Evolutionary conservation across 345 rosid species (phyloP), one percentile per base, ranked within the genome.

Genomic region (Barbarea vulgaris): DNA sequence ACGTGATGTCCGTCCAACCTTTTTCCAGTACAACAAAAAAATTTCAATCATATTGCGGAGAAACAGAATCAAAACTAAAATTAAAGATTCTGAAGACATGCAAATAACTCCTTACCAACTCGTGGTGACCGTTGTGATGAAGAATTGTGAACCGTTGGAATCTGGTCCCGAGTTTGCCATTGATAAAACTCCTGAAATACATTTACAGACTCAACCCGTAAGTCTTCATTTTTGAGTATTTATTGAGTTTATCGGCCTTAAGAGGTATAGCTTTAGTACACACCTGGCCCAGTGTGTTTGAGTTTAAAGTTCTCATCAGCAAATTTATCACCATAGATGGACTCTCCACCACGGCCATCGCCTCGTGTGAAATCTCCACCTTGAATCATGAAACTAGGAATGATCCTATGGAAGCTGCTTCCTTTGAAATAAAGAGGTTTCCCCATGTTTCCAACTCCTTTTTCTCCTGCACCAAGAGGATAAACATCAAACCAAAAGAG

Each of bases 1-100:
- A 91, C 96, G 27, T 95, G 97, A 46, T 13, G 93, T 6, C 97
- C 97, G 21, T 95, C 94, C 94, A 93, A 83, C 98, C 99, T 95
- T 79, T 30, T 41, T 15, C 9, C 64, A 77, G 39, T 34, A 12
- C 7, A 59, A 62, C 69, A 4, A 2, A 39, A 9, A 27, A 14
- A 61, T 39, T 13, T 46, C 53, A 7, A 31, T 48, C 64, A 55
- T 47, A 47, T 47, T 18, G 39, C 56, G 2, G 44, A 7, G 57
- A 67, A 47, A 54, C 53, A 63, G 21, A 46, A 25, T 31, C 64
- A 1, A 62, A 60, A 60, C 48, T 39, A 59, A 66, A 37, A 47
- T 17, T 54, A 31, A 27, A 19, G 18, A 73, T 67, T 13, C 13
- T 9, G 21, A 34, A 70, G 22, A 56, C 17, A 4, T 17, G 14